These are phyloP conservation scores for Lachnellula subtilissima DNA, from an alignment of 2,329 filamentous ascomycete species.

Conservation along the genomic window DNA sequence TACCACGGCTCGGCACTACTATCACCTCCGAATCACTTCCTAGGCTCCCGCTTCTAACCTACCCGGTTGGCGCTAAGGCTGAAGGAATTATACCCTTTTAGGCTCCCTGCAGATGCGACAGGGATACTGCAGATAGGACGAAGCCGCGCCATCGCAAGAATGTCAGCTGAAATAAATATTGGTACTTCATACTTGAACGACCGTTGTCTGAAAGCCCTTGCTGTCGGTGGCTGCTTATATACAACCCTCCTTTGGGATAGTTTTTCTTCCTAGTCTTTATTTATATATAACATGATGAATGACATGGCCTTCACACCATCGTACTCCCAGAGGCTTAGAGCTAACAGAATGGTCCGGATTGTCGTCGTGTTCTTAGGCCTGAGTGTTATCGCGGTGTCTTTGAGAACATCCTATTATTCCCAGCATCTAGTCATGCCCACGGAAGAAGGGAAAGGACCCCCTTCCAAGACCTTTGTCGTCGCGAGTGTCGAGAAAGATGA, in stretches of 20 bases:
- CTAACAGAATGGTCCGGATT: neutral
- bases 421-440: too few species aligned
- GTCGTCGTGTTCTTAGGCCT: neutral
- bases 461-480: conserved; percentile 26
- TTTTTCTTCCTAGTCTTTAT: neutral
- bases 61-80: too few species aligned
- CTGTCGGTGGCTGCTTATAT: neutral
- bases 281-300: neutral
- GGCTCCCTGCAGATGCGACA: too few species aligned
- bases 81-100: too few species aligned
- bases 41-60: too few species aligned
- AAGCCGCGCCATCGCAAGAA: too few species aligned
- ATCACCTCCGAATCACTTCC: too few species aligned
- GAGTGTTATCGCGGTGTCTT: neutral
- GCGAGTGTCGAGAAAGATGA: conserved; percentile 31
- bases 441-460: neutral
- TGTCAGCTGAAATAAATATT: too few species aligned
- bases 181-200: too few species aligned
- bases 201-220: neutral
- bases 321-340: neutral
- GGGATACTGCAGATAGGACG: too few species aligned
- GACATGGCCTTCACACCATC: neutral
- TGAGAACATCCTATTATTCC: neutral
- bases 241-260: neutral
- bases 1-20: too few species aligned